Percentiles rank a stretch among this genome's conserved stretches.
phyloP scores from a whole-genome alignment of 371 early-diverging fungal genomes.

The Fennellomyces sp. region DNA sequence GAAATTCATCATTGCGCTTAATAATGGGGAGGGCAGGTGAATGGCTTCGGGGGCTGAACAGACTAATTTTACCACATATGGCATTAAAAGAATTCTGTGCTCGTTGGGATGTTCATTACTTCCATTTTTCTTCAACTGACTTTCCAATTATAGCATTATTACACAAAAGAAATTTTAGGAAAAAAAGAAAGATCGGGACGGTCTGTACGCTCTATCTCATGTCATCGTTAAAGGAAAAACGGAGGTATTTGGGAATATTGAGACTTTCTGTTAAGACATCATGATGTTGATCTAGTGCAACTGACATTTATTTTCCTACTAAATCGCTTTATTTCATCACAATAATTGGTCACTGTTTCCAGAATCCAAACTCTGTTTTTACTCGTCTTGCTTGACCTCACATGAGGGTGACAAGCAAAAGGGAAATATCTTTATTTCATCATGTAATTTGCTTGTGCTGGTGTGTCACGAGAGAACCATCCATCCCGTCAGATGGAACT shows the following conservation, averaged over 20 bases:
- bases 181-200: neutral
- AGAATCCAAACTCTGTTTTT: neutral
- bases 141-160: neutral
- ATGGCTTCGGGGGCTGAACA: conserved; percentile 1
- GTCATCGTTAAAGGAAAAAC: conserved; percentile 1
- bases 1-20: no score
- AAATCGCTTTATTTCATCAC: neutral
- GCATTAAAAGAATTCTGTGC: conserved; percentile 2
- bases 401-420: no score
- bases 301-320: neutral
- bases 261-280: neutral
- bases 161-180: neutral
- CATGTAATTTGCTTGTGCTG: neutral
- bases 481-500: neutral
- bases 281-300: neutral
- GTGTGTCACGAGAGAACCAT: neutral
- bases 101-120: neutral
- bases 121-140: conserved; percentile 3
- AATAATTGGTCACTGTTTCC: neutral
- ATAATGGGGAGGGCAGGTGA: neutral
- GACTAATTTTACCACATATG: conserved; percentile 1
- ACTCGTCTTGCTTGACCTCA: no score
- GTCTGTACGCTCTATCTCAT: neutral
- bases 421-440: no score
- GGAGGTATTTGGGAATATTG: neutral